phyloP scores from a whole-genome alignment of 805 yeast species.

The Diddensiella santjacobensis region DNA sequence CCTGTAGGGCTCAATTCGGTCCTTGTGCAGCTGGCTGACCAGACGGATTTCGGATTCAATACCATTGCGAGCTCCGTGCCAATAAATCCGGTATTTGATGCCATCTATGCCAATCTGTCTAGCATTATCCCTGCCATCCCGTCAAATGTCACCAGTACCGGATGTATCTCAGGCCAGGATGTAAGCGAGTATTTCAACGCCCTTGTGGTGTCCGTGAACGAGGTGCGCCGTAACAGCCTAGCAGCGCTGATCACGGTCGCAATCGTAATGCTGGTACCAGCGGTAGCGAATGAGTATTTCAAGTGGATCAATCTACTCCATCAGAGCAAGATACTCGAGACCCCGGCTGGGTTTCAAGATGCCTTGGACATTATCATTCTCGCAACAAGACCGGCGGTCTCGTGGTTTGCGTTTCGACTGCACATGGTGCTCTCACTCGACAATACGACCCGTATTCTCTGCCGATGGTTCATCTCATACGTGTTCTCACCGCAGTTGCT shows the following conservation, averaged over 20 bases:
- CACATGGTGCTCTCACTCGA: neutral
- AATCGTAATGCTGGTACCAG: slow-evolving; percentile 6
- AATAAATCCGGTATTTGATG: neutral
- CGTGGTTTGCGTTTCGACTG: slow-evolving; percentile 4
- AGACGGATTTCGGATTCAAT: slow-evolving; percentile 6
- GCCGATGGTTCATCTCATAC: slow-evolving; percentile 13
- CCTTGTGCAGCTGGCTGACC: slow-evolving; percentile 3
- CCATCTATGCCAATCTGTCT: neutral
- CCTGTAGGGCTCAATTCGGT: slow-evolving; percentile 5
- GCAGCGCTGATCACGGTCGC: slow-evolving; percentile 13
- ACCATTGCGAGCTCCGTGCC: neutral
- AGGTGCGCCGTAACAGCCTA: slow-evolving; percentile 8
- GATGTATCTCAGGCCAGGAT: neutral
- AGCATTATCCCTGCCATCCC: neutral
- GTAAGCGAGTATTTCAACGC: neutral
- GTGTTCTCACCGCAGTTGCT: slow-evolving; percentile 8
- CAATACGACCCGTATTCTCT: neutral
- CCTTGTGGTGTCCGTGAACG: neutral
- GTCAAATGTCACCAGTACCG: slow-evolving; percentile 5
- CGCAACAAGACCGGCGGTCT: slow-evolving; percentile 10
- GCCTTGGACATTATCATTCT: slow-evolving; percentile 14
- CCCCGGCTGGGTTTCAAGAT: slow-evolving; percentile 11
- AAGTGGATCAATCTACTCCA: slow-evolving; percentile 13
- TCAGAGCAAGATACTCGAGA: slow-evolving; percentile 10
- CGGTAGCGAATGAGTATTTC: slow-evolving; percentile 12